phyloP scores from a whole-genome alignment of 768 basidiomycete genomes.

The Pleurotus platypus region DNA sequence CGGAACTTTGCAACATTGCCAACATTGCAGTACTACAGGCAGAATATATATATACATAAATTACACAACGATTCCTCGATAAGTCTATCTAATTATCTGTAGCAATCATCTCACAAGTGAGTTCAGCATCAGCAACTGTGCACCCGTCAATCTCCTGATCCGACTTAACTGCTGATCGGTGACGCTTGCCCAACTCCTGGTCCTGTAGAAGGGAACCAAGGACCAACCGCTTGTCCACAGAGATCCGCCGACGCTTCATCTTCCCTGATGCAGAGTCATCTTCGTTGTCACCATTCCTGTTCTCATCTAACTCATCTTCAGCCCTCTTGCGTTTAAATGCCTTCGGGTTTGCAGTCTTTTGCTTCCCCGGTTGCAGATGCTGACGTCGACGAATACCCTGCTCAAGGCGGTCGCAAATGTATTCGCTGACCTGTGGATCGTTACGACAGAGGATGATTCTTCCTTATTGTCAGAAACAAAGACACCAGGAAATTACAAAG shows the following conservation, averaged over 20 bases:
- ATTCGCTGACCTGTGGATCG: neutral
- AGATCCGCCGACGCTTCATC: neutral
- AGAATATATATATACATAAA: neutral
- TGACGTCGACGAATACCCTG: neutral
- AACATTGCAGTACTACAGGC: neutral
- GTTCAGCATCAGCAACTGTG: too few relatives aligned
- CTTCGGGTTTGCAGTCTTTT: neutral
- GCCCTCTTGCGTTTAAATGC: neutral
- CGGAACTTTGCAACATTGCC: neutral
- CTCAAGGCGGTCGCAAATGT: neutral
- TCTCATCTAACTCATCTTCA: neutral
- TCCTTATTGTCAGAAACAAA: neutral
- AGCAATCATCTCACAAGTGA: too few relatives aligned
- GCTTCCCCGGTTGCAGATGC: neutral
- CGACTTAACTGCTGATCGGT: neutral
- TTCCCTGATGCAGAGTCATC: neutral
- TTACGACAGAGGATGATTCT: neutral
- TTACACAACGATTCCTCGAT: too few relatives aligned
- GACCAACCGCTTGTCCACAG: neutral
- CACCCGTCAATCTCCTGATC: neutral
- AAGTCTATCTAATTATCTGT: too few relatives aligned
- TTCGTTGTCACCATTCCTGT: neutral
- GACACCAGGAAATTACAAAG: neutral
- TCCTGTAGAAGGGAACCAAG: neutral
- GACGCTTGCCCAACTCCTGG: neutral